These are phyloP conservation scores for Blakeslea trispora DNA, from an alignment of 371 early-diverging fungal genomes.

Conservation along the genomic window DNA sequence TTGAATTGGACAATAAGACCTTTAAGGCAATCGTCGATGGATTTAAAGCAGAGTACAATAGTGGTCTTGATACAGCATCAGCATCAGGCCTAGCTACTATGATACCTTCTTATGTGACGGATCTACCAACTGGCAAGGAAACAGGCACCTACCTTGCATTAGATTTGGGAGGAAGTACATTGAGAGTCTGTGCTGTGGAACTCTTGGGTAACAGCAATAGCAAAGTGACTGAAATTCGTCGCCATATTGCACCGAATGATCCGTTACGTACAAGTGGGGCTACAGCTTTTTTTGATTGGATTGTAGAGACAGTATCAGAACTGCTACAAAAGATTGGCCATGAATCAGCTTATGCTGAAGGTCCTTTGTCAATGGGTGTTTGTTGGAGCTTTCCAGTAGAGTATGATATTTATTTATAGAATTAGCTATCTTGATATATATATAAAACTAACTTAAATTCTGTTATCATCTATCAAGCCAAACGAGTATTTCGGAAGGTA, in stretches of 20 bases:
- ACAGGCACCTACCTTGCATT: constrained; percentile 85
- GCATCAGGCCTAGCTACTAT: constrained; percentile 52
- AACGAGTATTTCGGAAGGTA: constrained; percentile 73
- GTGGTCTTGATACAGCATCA: constrained; percentile 46
- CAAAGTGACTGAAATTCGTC: constrained; percentile 36
- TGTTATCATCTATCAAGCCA: constrained; percentile 59
- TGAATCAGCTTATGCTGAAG: constrained; percentile 22
- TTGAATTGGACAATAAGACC: constrained; percentile 30
- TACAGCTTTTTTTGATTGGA: constrained; percentile 83
- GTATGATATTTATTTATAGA: constrained; percentile 27
- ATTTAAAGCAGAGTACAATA: constrained; percentile 49
- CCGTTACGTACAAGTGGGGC: constrained; percentile 57
- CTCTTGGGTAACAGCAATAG: constrained; percentile 48
- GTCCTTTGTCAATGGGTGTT: constrained; percentile 43
- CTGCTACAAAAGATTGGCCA: constrained; percentile 23
- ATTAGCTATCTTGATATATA: neutral
- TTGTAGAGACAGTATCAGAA: constrained; percentile 65
- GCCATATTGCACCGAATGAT: constrained; percentile 64
- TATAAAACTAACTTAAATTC: constrained; percentile 2
- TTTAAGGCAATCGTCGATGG: constrained; percentile 53
- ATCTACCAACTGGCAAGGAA: constrained; percentile 80
- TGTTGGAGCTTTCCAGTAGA: constrained; percentile 57
- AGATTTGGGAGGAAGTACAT: constrained; percentile 92
- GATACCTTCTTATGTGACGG: constrained; percentile 84
- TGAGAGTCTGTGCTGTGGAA: constrained; percentile 73